Evolutionary conservation across 2,329 filamentous ascomycete genomes (phyloP).

Genomic region (Scorias spongiosa): DNA sequence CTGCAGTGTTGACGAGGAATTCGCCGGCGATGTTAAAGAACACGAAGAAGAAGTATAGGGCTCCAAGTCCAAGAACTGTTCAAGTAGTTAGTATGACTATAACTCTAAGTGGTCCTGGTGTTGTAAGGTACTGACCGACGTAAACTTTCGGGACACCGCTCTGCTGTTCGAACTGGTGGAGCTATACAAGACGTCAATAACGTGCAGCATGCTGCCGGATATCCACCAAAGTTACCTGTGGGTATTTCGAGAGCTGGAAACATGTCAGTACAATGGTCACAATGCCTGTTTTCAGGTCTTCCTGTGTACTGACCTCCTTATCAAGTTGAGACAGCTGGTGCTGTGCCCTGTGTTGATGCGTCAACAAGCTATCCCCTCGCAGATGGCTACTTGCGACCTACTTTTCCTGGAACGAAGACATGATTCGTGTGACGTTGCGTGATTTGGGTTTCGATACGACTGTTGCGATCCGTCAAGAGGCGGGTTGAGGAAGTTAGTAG

Average conservation of each 20-base stretch:
- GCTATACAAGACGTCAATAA: constrained; percentile 21
- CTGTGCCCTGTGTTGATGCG: constrained; percentile 12
- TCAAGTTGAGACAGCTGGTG: constrained; percentile 65
- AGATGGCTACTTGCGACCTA: neutral
- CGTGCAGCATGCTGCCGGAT: neutral
- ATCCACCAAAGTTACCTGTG: constrained; percentile 14
- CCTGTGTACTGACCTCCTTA: constrained; percentile 46
- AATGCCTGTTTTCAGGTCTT: too few species aligned
- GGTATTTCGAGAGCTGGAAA: constrained; percentile 67
- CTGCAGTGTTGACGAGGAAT: constrained; percentile 74
- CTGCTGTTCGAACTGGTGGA: constrained; percentile 77
- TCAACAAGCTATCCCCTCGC: neutral
- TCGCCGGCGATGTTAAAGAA: constrained; percentile 85
- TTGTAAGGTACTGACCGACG: constrained; percentile 32
- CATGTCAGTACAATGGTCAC: constrained; percentile 5
- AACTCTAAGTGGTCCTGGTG: constrained; percentile 75
- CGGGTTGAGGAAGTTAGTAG: neutral
- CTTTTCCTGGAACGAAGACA: neutral
- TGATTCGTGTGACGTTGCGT: neutral
- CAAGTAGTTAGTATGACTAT: constrained; percentile 75
- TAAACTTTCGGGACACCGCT: constrained; percentile 75
- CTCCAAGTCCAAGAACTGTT: constrained; percentile 57
- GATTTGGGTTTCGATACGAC: too few species aligned
- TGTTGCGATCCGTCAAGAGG: too few species aligned
- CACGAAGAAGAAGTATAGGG: constrained; percentile 80